Evolutionary conservation across 2,329 filamentous ascomycete species (phyloP), one percentile per base, ranked within the genome.

Genomic region (Botryosphaeria dothidea): DNA sequence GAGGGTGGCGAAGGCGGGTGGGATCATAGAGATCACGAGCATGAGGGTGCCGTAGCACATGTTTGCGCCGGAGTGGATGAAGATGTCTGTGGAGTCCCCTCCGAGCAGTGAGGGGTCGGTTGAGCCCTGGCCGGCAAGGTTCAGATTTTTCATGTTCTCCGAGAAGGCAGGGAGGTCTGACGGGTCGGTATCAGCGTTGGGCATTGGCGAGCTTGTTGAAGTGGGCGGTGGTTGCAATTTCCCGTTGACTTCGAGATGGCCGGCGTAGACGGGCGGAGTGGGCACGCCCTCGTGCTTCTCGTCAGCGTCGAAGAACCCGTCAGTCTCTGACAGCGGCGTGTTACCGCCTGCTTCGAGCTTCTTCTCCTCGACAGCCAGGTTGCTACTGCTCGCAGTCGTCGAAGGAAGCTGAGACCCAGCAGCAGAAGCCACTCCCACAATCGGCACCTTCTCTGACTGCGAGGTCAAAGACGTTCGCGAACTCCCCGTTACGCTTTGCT

Each of bases 31-130:
- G n/a, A 98, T 88, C 62, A 98, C 83, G 1, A 98, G 83, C 15
- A 96, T 84, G 1, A 98, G 80, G 34, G 96, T 85, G 3, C 95
- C 95, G 71, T 93, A 97, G 77, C 93, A 97, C 77, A 97, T 90
- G 73, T 91, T 95, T 4, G 89, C 87, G 9, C 93, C 94, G 0
- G 92, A 93, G 75, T 97, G 92, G 41, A 97, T 89, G 74, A 97
- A 99, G 23, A 90, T 80, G 75, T 98, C 94, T 19, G 94, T 86
- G 0, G 91, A 88, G 66, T 93, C 88, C 3, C 76, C 73, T 41
- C 85, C 87, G 69, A 94, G 90, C 2, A 88, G 80, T 17, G 36
- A 23, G 13, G 61, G 49, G 48, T 64, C 61, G n/a, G 61, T 64
- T 9, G 49, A 43, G 9, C 38, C 23, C 15, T 45, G 38, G 29